A percentile compares a stretch with the other conserved stretches of the same genome.
These are phyloP conservation scores for Stipa capillata DNA, from an alignment of 176 grass and related monocot genomes.

Conservation along the genomic window DNA sequence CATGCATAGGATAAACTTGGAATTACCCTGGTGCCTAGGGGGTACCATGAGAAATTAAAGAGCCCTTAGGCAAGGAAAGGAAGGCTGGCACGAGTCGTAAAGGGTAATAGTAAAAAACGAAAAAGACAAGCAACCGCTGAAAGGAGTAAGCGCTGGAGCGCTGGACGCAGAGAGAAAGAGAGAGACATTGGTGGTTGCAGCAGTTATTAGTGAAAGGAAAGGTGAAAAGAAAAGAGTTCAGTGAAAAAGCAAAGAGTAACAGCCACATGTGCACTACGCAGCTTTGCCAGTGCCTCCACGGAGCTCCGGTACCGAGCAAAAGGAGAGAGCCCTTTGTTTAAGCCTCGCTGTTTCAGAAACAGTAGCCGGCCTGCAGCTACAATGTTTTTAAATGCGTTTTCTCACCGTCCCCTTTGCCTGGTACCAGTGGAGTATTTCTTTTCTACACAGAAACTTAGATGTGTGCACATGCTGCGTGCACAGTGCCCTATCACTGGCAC, in stretches of 20 bases:
- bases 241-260: background rate
- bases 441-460: slow-evolving; percentile 1
- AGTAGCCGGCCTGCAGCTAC: slow-evolving; percentile 8
- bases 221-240: background rate
- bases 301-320: background rate
- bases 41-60: background rate
- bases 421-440: background rate
- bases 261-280: background rate
- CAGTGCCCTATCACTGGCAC: slow-evolving; percentile 28
- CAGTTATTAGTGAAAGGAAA: background rate
- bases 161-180: background rate
- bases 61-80: background rate
- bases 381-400: background rate
- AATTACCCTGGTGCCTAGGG: background rate
- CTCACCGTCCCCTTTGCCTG: background rate
- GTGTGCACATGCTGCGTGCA: slow-evolving; percentile 15
- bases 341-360: background rate
- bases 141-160: background rate
- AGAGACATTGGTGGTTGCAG: background rate
- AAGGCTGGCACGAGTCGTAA: background rate
- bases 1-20: background rate
- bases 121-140: background rate
- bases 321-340: background rate
- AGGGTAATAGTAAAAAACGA: too few species aligned
- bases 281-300: background rate